phyloP scores from a whole-genome alignment of 306 rosid species.

The Quercus parvula region DNA sequence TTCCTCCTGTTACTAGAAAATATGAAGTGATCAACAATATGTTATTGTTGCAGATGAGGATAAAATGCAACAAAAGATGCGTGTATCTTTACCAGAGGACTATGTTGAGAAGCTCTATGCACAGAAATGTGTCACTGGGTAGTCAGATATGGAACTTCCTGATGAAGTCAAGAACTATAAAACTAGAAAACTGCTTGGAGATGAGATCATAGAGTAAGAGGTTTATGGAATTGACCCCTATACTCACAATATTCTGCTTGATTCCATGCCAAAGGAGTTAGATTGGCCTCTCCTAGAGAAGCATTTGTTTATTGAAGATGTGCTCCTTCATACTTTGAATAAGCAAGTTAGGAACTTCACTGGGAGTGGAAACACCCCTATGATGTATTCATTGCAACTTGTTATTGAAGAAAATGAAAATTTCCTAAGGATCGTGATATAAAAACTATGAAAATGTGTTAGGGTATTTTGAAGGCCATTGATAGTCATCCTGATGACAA shows the following conservation, averaged over 20 bases:
- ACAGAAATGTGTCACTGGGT: slow-evolving; percentile 88
- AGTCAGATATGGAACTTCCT: slow-evolving; percentile 95
- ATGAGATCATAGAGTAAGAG: slow-evolving; percentile 92
- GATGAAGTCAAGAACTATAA: slow-evolving; percentile 96
- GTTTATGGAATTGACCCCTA: slow-evolving; percentile 98
- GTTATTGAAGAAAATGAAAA: slow-evolving; percentile 72
- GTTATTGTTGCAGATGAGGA: slow-evolving; percentile 84
- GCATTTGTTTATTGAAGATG: slow-evolving; percentile 83
- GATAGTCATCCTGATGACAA: slow-evolving; percentile 5
- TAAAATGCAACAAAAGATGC: slow-evolving; percentile 82
- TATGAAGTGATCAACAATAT: slow-evolving; percentile 88
- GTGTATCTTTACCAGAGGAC: slow-evolving; percentile 57
- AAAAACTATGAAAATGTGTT: slow-evolving; percentile 63
- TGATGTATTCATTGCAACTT: slow-evolving; percentile 69
- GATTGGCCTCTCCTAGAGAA: slow-evolving; percentile 82
- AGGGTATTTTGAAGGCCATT: slow-evolving; percentile 70
- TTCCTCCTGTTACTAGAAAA: slow-evolving; percentile 97
- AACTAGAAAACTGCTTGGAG: slow-evolving; percentile 87
- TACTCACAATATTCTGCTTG: slow-evolving; percentile 94
- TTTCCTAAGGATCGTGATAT: slow-evolving; percentile 54
- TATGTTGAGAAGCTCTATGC: slow-evolving; percentile 83
- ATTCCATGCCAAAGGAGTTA: slow-evolving; percentile 83
- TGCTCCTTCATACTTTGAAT: slow-evolving; percentile 76
- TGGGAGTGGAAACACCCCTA: slow-evolving; percentile 81
- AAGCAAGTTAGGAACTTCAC: slow-evolving; percentile 72